Percentiles rank a stretch among this genome's conserved stretches.
phyloP scores from a whole-genome alignment of 1,284 basidiomycete genomes.

The Cryptococcus sp. region DNA sequence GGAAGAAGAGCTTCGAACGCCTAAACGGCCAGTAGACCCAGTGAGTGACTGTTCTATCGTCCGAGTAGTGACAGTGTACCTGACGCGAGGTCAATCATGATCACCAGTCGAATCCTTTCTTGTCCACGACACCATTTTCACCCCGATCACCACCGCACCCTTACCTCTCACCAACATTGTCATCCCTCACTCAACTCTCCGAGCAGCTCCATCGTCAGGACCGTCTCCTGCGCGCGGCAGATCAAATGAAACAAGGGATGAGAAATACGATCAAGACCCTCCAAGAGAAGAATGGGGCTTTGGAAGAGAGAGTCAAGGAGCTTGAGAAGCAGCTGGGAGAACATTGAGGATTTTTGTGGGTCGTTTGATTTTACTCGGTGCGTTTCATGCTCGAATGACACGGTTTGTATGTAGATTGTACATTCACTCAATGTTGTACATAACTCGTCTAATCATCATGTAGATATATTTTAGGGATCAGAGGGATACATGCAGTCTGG shows the following conservation, averaged over 20 bases:
- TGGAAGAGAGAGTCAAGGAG: conserved; percentile 26
- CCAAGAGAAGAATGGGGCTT: conserved; percentile 32
- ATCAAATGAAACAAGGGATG: conserved; percentile 44
- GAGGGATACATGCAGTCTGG: too few relatives aligned
- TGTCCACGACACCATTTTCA: conserved; percentile 14
- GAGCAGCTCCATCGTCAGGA: conserved; percentile 46
- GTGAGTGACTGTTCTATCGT: conserved; percentile 3
- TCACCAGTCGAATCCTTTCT: conserved; percentile 28
- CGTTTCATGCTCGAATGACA: too few relatives aligned
- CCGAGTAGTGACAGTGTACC: too few relatives aligned
- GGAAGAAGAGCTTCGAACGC: conserved; percentile 6
- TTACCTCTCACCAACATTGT: conserved; percentile 29
- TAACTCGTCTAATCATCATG: too few relatives aligned
- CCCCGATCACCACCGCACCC: conserved; percentile 26
- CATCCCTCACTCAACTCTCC: conserved; percentile 29
- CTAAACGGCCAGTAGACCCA: conserved; percentile 15
- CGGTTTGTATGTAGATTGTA: too few relatives aligned
- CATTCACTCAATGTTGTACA: too few relatives aligned
- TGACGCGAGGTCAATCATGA: not conserved
- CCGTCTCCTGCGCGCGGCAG: conserved; percentile 37
- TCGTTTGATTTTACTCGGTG: too few relatives aligned
- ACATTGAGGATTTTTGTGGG: too few relatives aligned
- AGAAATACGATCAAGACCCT: conserved; percentile 37
- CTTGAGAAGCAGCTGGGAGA: conserved; percentile 17
- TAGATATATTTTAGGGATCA: too few relatives aligned